These are phyloP conservation scores for Tuber aestivum DNA, from an alignment of 495 filamentous ascomycete genomes.

Conservation along the genomic window DNA sequence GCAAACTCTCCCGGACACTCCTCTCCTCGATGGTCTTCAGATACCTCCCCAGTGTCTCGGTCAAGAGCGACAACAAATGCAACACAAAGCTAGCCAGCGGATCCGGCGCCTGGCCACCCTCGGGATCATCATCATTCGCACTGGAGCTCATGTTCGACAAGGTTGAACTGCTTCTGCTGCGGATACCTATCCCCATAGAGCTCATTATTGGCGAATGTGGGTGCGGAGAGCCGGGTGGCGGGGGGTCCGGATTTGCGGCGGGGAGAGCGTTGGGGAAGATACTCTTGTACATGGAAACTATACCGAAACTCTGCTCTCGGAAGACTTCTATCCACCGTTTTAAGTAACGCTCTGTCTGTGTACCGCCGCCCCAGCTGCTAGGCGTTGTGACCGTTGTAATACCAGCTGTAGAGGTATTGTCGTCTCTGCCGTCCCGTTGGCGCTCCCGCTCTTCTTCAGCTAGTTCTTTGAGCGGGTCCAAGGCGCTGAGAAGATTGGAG, in stretches of 20 bases:
- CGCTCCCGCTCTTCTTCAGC: conserved; percentile 76
- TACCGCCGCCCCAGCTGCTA: conserved; percentile 62
- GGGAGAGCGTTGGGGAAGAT: conserved; percentile 62
- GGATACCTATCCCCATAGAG: conserved; percentile 39
- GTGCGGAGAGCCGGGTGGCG: conserved; percentile 40
- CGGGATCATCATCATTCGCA: conserved; percentile 23
- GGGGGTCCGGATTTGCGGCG: conserved; percentile 41
- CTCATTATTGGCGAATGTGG: conserved; percentile 20
- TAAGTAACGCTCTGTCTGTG: conserved; percentile 88
- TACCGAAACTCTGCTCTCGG: conserved; percentile 93
- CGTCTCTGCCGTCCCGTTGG: conserved; percentile 33
- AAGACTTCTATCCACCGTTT: conserved; percentile 98
- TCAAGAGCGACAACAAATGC: conserved; percentile 74
- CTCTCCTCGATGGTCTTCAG: conserved; percentile 78
- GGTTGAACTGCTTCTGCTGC: conserved; percentile 26
- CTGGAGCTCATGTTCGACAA: conserved; percentile 19
- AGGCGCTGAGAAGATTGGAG: conserved; percentile 68
- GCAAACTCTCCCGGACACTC: conserved; percentile 69
- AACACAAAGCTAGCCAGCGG: conserved; percentile 79
- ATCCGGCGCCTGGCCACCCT: conserved; percentile 58
- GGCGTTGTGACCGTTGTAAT: conserved; percentile 22
- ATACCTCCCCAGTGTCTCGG: conserved; percentile 70
- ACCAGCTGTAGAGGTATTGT: conserved; percentile 19
- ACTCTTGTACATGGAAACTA: conserved; percentile 82
- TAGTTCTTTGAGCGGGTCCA: conserved; percentile 78